These are phyloP conservation scores for Polychytrium aggregatum DNA, from an alignment of 192 early-diverging fungal genomes.

Conservation along the genomic window DNA sequence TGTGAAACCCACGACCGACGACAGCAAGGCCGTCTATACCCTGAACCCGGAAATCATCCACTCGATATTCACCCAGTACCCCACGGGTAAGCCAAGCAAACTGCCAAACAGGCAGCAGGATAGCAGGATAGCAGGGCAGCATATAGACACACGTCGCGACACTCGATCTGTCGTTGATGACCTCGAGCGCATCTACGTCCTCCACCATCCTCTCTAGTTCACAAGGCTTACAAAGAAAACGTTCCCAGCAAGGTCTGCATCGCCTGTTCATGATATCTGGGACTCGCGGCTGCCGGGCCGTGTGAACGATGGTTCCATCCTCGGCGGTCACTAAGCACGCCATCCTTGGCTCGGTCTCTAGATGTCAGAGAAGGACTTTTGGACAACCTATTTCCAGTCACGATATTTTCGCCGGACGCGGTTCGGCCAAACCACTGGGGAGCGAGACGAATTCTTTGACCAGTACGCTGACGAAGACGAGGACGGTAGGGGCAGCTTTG, in stretches of 20 bases:
- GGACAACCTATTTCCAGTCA: constrained; percentile 74
- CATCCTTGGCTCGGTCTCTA: too few species aligned
- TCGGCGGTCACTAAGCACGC: too few species aligned
- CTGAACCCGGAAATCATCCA: constrained; percentile 84
- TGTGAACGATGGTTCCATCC: too few species aligned
- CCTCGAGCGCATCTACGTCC: too few species aligned
- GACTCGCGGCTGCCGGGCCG: too few species aligned
- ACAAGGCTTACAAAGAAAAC: constrained; percentile 65
- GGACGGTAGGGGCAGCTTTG: constrained; percentile 18
- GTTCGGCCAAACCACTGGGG: constrained; percentile 15
- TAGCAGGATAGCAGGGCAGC: too few species aligned
- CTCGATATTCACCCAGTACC: constrained; percentile 82
- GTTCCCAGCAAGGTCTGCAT: constrained; percentile 59
- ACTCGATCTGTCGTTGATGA: background rate
- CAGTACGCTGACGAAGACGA: constrained; percentile 70
- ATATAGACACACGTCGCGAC: too few species aligned
- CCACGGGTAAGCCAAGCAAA: constrained; percentile 49
- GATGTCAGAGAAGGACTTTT: constrained; percentile 67
- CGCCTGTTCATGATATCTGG: too few species aligned
- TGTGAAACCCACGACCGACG: constrained; percentile 37
- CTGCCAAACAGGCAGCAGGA: too few species aligned
- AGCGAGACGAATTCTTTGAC: constrained; percentile 68
- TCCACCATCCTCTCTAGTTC: constrained; percentile 42
- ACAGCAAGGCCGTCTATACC: constrained; percentile 69
- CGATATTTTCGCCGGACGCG: constrained; percentile 78